Conservation (phyloP, 2,329 filamentous ascomycete genomes). For the Ophiostoma montium region DNA sequence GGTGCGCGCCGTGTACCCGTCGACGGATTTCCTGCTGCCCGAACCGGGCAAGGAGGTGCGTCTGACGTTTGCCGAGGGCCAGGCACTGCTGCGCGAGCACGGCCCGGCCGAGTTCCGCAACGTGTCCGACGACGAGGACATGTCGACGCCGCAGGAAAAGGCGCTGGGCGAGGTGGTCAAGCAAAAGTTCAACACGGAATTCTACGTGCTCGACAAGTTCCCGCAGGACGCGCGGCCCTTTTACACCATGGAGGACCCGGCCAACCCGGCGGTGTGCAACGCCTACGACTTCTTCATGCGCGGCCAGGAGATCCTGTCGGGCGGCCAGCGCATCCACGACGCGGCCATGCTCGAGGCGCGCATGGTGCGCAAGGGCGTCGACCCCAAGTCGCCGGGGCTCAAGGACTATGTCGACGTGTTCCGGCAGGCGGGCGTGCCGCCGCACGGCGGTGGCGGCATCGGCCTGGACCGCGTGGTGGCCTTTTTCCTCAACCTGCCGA, state of each 20-base stretch:
- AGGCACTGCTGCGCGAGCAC: constrained; percentile 62
- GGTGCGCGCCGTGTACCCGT: constrained; percentile 60
- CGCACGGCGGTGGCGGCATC: constrained; percentile 79
- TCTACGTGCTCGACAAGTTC: constrained; percentile 96
- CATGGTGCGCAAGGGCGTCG: constrained; percentile 66
- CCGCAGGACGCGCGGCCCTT: constrained; percentile 78
- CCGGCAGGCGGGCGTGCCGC: constrained; percentile 63
- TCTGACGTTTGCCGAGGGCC: constrained; percentile 64
- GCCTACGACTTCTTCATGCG: constrained; percentile 78
- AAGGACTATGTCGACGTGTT: constrained; percentile 82
- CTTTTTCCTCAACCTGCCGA: constrained; percentile 43
- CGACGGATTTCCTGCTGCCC: constrained; percentile 63
- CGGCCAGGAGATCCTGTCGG: constrained; percentile 83
- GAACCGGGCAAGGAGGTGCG: constrained; percentile 60
- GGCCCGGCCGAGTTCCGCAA: constrained; percentile 53
- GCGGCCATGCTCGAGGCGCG: constrained; percentile 61
- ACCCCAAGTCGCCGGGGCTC: constrained; percentile 57
- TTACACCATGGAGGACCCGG: constrained; percentile 71
- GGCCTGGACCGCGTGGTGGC: constrained; percentile 75
- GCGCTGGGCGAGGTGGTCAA: constrained; percentile 77
- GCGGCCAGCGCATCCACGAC: constrained; percentile 82
- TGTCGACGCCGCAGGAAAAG: constrained; percentile 71
- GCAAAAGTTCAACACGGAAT: constrained; percentile 85
- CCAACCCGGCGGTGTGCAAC: constrained; percentile 46
- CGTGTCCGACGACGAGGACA: constrained; percentile 63